phyloP scores from a whole-genome alignment of 805 yeast species.

The Cyberlindnera maclurae region DNA sequence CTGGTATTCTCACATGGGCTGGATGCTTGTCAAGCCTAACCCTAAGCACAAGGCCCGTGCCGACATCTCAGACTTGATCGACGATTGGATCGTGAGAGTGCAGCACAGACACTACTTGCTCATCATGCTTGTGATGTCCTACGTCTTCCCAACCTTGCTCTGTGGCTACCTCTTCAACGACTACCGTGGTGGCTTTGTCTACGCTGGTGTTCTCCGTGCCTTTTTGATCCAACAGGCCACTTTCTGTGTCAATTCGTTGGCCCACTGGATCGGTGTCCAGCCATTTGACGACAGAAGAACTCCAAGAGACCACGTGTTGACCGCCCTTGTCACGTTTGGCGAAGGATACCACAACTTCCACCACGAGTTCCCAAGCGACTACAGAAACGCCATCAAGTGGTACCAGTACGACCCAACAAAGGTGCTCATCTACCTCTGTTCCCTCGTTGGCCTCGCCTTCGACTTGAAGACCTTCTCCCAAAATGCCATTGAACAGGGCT shows the following conservation, averaged over 20 bases:
- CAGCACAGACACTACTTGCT: conserved; percentile 74
- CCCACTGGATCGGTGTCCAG: conserved; percentile 81
- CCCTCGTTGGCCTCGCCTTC: conserved; percentile 58
- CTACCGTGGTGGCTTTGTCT: conserved; percentile 65
- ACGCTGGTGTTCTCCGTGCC: conserved; percentile 67
- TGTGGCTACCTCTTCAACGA: conserved; percentile 54
- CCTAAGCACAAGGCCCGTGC: conserved; percentile 65
- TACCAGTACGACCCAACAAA: conserved; percentile 85
- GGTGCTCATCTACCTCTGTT: conserved; percentile 47
- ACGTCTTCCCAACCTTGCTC: conserved; percentile 52
- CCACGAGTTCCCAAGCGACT: conserved; percentile 85
- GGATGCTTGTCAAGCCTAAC: conserved; percentile 78
- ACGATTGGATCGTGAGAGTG: conserved; percentile 72
- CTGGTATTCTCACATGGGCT: conserved; percentile 80
- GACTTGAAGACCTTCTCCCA: conserved; percentile 71
- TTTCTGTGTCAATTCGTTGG: conserved; percentile 79
- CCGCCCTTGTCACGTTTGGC: conserved; percentile 80
- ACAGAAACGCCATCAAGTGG: conserved; percentile 83
- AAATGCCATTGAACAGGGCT: conserved; percentile 76
- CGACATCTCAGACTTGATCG: conserved; percentile 61
- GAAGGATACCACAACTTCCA: conserved; percentile 90
- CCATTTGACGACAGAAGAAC: conserved; percentile 86
- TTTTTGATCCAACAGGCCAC: conserved; percentile 76
- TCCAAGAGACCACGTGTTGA: conserved; percentile 74
- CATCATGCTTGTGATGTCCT: conserved; percentile 54